These are phyloP conservation scores for Trypanosoma scelopori DNA, from an alignment of 208 protist species.

Conservation along the genomic window DNA sequence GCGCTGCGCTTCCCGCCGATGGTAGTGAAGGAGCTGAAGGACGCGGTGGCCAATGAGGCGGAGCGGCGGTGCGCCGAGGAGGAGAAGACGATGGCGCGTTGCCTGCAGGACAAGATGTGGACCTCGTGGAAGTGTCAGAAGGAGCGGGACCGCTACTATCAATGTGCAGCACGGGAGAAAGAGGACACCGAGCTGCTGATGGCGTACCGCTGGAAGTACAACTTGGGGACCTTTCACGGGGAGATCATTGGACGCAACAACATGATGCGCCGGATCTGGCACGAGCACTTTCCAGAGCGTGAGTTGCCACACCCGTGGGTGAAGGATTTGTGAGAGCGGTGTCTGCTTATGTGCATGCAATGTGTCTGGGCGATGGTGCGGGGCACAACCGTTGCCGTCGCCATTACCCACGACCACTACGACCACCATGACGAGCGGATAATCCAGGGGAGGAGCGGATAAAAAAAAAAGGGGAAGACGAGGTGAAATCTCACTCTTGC, in stretches of 20 bases:
- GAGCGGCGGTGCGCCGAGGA: slow-evolving; percentile 69
- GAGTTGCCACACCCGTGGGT: slow-evolving; percentile 84
- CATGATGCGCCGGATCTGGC: slow-evolving; percentile 71
- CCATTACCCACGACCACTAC: no score
- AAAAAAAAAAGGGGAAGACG: neutral
- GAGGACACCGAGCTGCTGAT: slow-evolving; percentile 52
- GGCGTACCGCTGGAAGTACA: slow-evolving; percentile 85
- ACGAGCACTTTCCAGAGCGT: slow-evolving; percentile 78
- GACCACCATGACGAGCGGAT: neutral
- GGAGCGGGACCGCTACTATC: slow-evolving; percentile 71
- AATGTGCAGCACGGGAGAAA: slow-evolving; percentile 54
- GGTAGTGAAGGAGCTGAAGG: slow-evolving; percentile 60
- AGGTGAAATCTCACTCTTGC: neutral
- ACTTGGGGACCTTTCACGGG: slow-evolving; percentile 71
- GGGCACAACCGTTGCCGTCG: neutral
- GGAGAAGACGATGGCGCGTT: slow-evolving; percentile 83
- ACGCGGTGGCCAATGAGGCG: slow-evolving; percentile 49
- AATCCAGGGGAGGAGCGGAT: neutral
- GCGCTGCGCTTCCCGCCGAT: slow-evolving; percentile 71
- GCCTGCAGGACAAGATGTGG: slow-evolving; percentile 89
- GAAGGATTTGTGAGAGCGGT: slow-evolving; percentile 43
- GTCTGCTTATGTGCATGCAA: slow-evolving; percentile 7
- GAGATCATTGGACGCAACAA: slow-evolving; percentile 82
- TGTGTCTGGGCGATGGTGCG: neutral
- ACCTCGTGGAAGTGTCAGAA: slow-evolving; percentile 91